These are phyloP conservation scores for Curvularia spicifera DNA, from an alignment of 2,329 filamentous ascomycete genomes.

Conservation along the genomic window DNA sequence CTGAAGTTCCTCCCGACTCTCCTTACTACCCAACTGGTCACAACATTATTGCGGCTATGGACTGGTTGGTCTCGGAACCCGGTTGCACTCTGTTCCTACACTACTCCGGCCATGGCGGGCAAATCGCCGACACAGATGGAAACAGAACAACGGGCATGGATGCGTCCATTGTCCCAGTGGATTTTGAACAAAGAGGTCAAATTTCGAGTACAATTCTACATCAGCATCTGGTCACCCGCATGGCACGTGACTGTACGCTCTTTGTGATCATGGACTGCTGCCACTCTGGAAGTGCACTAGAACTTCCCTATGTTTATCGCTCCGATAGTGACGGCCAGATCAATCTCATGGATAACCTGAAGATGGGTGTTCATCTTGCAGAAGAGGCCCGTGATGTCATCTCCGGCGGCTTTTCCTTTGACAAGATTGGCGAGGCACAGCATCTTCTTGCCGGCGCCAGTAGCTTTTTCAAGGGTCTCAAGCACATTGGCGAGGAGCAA, in stretches of 20 bases:
- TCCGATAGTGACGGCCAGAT: constrained; percentile 64
- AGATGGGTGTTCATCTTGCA: constrained; percentile 58
- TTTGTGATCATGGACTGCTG: constrained; percentile 68
- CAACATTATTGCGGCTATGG: constrained; percentile 61
- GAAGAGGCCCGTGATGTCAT: constrained; percentile 59
- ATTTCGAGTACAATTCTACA: constrained; percentile 61
- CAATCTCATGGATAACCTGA: constrained; percentile 62
- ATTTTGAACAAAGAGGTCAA: constrained; percentile 61
- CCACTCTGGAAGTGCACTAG: constrained; percentile 65
- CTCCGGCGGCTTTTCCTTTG: constrained; percentile 58
- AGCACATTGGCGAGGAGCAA: constrained; percentile 55
- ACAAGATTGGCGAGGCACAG: constrained; percentile 59
- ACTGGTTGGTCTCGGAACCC: constrained; percentile 63
- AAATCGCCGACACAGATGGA: constrained; percentile 57
- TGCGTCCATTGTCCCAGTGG: constrained; percentile 62
- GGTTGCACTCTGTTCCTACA: constrained; percentile 62
- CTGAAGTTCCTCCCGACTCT: constrained; percentile 36
- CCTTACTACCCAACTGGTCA: constrained; percentile 51
- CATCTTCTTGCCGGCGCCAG: constrained; percentile 61
- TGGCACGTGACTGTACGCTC: constrained; percentile 59
- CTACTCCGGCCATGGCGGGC: constrained; percentile 66
- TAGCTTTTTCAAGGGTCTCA: constrained; percentile 61
- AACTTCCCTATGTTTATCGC: constrained; percentile 65
- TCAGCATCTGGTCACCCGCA: constrained; percentile 57
- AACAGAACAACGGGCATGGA: constrained; percentile 48